These are phyloP conservation scores for Xylaria sp. DNA, from an alignment of 2,329 filamentous ascomycete genomes.

Conservation along the genomic window DNA sequence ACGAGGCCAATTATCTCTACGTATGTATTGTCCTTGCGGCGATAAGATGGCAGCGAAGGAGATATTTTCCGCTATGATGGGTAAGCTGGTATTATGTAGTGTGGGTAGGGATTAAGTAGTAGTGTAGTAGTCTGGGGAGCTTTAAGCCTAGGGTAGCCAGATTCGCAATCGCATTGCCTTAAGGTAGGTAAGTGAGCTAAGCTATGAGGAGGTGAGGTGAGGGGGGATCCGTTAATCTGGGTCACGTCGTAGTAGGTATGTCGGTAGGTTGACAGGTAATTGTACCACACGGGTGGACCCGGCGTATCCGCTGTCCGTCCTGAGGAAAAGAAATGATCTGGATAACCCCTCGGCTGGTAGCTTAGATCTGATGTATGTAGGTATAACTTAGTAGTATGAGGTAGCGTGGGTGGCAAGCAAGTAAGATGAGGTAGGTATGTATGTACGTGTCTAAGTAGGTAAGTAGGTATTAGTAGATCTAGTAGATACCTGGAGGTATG, in stretches of 20 bases:
- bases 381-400: too few relatives aligned
- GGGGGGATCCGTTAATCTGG: slow-evolving; percentile 31
- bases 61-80: slow-evolving; percentile 17
- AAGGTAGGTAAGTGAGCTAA: neutral
- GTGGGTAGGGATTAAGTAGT: slow-evolving; percentile 12
- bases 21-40: slow-evolving; percentile 8
- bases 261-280: slow-evolving; percentile 15
- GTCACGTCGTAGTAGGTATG: slow-evolving; percentile 10
- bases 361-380: slow-evolving; percentile 14
- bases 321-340: slow-evolving; percentile 16
- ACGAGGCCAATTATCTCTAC: neutral
- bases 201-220: slow-evolving; percentile 12
- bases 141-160: neutral
- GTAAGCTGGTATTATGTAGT: slow-evolving; percentile 22
- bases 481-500: neutral
- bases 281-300: slow-evolving; percentile 28
- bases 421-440: neutral
- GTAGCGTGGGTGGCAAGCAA: neutral
- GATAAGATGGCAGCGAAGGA: slow-evolving; percentile 16
- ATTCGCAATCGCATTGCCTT: neutral
- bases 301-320: slow-evolving; percentile 33
- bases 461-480: neutral
- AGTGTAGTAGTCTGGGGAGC: neutral
- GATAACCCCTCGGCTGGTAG: slow-evolving; percentile 15
- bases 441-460: neutral